Percentiles rank a stretch among this genome's conserved stretches.
Conservation (phyloP, 768 basidiomycete genomes). For the Leucogyrophana mollusca region DNA sequence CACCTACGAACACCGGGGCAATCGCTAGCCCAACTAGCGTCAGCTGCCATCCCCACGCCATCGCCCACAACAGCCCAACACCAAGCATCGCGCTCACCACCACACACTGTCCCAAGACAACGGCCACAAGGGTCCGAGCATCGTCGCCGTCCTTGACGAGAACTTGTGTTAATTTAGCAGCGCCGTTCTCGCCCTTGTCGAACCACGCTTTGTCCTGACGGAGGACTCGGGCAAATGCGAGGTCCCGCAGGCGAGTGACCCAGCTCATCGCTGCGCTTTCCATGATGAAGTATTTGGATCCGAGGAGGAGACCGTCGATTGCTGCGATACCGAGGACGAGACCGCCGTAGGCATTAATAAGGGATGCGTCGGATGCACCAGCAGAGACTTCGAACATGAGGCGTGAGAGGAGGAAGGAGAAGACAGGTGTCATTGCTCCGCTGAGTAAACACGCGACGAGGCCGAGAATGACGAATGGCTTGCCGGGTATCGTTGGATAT, state of each 20-base stretch:
- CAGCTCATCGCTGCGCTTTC: constrained; percentile 73
- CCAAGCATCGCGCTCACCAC: constrained; percentile 81
- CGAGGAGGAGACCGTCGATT: constrained; percentile 71
- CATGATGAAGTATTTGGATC: constrained; percentile 78
- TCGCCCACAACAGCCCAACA: constrained; percentile 86
- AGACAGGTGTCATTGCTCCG: constrained; percentile 88
- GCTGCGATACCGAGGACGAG: constrained; percentile 74
- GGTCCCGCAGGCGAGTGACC: constrained; percentile 63
- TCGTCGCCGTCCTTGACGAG: constrained; percentile 92
- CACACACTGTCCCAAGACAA: constrained; percentile 66
- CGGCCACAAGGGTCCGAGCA: constrained; percentile 70
- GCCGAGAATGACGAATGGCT: constrained; percentile 68
- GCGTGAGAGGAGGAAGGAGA: constrained; percentile 84
- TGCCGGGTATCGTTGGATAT: constrained; percentile 74
- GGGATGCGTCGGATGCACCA: constrained; percentile 58
- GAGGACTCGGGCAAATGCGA: constrained; percentile 58
- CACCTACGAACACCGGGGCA: constrained; percentile 76
- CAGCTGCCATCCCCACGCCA: constrained; percentile 87
- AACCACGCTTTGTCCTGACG: constrained; percentile 87
- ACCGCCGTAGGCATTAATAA: constrained; percentile 70
- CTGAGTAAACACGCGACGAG: constrained; percentile 65
- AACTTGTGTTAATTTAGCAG: constrained; percentile 64
- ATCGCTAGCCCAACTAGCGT: constrained; percentile 88
- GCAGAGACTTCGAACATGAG: constrained; percentile 76
- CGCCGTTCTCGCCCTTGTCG: constrained; percentile 61